Base-by-base conservation (phyloP, 139 green algal species). In the Chlorella sp. region DNA sequence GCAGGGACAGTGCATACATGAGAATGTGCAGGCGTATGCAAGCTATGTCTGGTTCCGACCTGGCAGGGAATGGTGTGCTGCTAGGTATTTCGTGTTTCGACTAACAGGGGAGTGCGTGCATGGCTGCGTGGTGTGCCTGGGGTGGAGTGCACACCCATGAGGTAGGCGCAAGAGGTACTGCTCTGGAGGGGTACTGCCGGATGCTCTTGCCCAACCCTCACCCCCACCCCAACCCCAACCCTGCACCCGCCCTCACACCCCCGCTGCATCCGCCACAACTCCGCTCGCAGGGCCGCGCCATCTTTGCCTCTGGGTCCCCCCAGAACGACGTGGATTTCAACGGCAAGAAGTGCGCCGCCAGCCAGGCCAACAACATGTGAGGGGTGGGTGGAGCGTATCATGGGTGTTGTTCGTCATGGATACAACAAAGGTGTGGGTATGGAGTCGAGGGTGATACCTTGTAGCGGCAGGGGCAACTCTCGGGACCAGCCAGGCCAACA, bases 351-450 rank as follows among this genome's bases (percentile, higher is more conserved):
- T 91, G 80, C 39, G 71, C 78, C 0, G 69, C 89, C 66, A 91
- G 81, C 32, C 95, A 97, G 92, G 94, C 95, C n/a, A 98, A 98
- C 92, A 98, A 98, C 92, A 93, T 96, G 91, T 96, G 83, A 87
- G 83, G n/a, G n/a, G 24, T 4, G 66, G 66, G 24, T 73, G 66
- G 66, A 73, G 66, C 66, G n/a, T n/a, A n/a, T n/a, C n/a, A n/a
- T n/a, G n/a, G n/a, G n/a, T n/a, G n/a, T n/a, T n/a, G n/a, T n/a
- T n/a, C n/a, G n/a, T n/a, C n/a, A n/a, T n/a, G n/a, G n/a, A n/a
- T n/a, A n/a, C n/a, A n/a, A n/a, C n/a, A n/a, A n/a, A n/a, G n/a
- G n/a, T n/a, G n/a, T n/a, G n/a, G n/a, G n/a, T n/a, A n/a, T n/a
- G n/a, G n/a, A n/a, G n/a, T n/a, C n/a, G n/a, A n/a, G n/a, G n/a